Conservation (phyloP, 192 early-diverging fungal species). For the Jimgerdemannia lactiflua region DNA sequence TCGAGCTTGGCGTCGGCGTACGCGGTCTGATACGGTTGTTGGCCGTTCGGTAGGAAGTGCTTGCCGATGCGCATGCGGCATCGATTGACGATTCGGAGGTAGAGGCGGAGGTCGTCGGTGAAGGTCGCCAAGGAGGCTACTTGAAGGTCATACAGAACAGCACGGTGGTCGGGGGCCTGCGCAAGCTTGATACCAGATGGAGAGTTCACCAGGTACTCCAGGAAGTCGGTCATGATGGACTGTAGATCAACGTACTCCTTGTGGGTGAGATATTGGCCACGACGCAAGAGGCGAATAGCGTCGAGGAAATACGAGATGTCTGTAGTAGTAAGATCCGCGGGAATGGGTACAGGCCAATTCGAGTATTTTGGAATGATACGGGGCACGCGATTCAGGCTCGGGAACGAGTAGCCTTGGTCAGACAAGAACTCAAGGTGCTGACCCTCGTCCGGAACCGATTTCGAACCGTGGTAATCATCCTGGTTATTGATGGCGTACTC, state of each 20-base stretch:
- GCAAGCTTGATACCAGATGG: constrained; percentile 49
- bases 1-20: constrained; percentile 7
- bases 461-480: constrained; percentile 40
- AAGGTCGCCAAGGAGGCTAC: constrained; percentile 51
- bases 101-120: constrained; percentile 52
- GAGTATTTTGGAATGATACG: constrained; percentile 38
- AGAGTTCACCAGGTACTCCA: constrained; percentile 53
- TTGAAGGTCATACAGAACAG: constrained; percentile 54
- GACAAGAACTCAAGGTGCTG: constrained; percentile 40
- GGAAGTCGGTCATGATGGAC: constrained; percentile 43
- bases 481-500: constrained; percentile 41
- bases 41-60: constrained; percentile 39
- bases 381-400: constrained; percentile 47
- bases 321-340: constrained; percentile 42
- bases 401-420: constrained; percentile 65
- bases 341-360: constrained; percentile 23
- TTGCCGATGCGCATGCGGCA: constrained; percentile 62
- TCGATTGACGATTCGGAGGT: constrained; percentile 50
- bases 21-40: constrained; percentile 24
- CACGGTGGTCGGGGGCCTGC: constrained; percentile 52
- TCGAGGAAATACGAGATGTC: constrained; percentile 51
- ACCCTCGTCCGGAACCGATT: constrained; percentile 37
- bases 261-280: constrained; percentile 48
- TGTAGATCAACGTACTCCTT: constrained; percentile 55
- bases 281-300: constrained; percentile 46